Base-by-base conservation (phyloP, 192 early-diverging fungal genomes). In the Mortierella alpina region DNA sequence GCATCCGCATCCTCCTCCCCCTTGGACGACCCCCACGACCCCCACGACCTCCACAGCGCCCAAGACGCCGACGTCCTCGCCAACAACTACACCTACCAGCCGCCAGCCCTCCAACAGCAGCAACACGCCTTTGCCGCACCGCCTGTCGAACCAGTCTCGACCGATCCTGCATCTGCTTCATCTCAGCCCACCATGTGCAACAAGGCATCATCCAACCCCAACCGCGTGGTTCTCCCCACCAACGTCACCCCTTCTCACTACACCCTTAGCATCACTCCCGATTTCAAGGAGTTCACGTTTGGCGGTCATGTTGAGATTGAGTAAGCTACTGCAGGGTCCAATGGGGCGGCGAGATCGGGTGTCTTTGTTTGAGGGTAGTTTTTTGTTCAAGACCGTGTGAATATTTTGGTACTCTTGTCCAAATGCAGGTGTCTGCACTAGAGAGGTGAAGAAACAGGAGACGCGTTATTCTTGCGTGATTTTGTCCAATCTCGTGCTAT, bases 161-260 rank as follows among this genome's bases (percentile, higher is more conserved):
- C 7, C n/a, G 40, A 59, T 22, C 22, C 18, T 17, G 8, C 44
- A 31, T 14, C 50, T 14, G 18, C 9, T 9, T 13, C 18, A 59
- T 20, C 56, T 18, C 8, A 51, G 52, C 31, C 60, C 46, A 66
- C 40, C 42, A 79, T 79, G 76, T 79, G 76, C 76, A 79, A 79
- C 64, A 79, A 79, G 64, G 62, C 63, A 47, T 44, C 57, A 31
- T 70, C 76, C 59, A 79, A 79, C 59, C 76, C 60, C 18, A 62
- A 81, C 52, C 88, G 88, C 50, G 92, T 95, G 83, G 88, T 96
- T 51, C 90, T 97, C 44, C 96, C 96, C 64, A 89, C 90, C 72
- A 95, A 89, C 68, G 93, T 96, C 62, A 92, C 84, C 42, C 96
- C 96, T 9, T 72, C 86, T 49, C 93, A 96, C 84, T 97, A 97